Evolutionary conservation across 371 early-diverging fungal genomes (phyloP).

Genomic region (Mucor plumbeus): DNA sequence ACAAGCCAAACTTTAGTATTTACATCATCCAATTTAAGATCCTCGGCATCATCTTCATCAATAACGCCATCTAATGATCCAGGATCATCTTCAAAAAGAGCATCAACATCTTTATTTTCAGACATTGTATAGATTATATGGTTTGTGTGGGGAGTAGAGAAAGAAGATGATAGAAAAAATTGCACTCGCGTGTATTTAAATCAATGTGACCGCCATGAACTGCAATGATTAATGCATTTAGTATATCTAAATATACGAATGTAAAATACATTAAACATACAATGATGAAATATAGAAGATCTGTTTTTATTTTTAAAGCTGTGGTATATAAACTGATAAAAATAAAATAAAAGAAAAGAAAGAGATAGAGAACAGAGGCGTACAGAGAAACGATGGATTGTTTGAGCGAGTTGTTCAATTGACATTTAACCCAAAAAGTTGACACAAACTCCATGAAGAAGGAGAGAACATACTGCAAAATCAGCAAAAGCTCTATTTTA

Average conservation of each 20-base stretch:
- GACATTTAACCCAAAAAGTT: conserved; percentile 61
- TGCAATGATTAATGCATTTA: neutral
- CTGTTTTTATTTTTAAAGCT: neutral
- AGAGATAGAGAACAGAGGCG: neutral
- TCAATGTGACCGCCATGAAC: neutral
- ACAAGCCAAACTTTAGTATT: conserved; percentile 75
- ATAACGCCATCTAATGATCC: conserved; percentile 54
- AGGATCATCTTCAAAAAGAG: conserved; percentile 67
- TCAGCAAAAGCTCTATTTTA: conserved; percentile 57
- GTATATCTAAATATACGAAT: neutral
- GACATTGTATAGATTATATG: conserved; percentile 22
- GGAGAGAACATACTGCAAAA: conserved; percentile 54
- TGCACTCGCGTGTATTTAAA: neutral
- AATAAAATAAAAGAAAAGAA: neutral
- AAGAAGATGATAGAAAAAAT: conserved; percentile 1
- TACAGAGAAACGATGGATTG: neutral
- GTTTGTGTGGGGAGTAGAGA: neutral
- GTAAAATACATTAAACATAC: neutral
- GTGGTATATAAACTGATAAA: neutral
- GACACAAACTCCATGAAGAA: conserved; percentile 62
- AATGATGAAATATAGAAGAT: too few species aligned
- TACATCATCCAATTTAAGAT: conserved; percentile 67
- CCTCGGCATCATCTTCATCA: conserved; percentile 75
- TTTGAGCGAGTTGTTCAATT: neutral
- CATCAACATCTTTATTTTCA: conserved; percentile 54